Base-by-base conservation (phyloP, 352 stramenopile genomes). In the Pythium volutum region DNA sequence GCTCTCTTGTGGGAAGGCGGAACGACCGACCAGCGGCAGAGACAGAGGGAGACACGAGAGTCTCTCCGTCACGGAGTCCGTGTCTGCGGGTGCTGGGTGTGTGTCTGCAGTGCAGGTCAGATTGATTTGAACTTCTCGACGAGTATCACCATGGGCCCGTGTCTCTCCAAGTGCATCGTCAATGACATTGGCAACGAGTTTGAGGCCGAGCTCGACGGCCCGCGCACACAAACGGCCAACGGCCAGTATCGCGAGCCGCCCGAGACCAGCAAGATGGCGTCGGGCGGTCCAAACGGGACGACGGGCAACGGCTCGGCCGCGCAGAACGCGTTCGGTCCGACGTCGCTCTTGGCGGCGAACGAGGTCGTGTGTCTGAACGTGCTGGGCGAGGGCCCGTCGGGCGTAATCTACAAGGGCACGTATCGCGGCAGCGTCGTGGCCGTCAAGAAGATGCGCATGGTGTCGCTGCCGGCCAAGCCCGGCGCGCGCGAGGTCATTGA, bases 371-470 rank as follows among this genome's bases (percentile, higher is more conserved):
- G 86, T 66, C 72, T 88, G 1, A 75, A 89, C 34, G 81, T 81
- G 34, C 88, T 95, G 59, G 86, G 86, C 18, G 77, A 93, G 66
- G 86, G 86, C 3, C 80, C 85, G 10, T 91, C 79, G 14, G 84
- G 86, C 20, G 77, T 89, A 27, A 88, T 93, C 62, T 92, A 89
- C 70, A 92, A 95, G 62, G 86, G 84, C 49, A 86, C 82, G 68
- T 95, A 95, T 59, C 82, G 86, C 48, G 86, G 86, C 42, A 91
- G 79, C 60, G 78, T 87, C 3, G 86, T 95, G 39, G 86, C 85
- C 20, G 86, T 93, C 38, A 95, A 95, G 71, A 91, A 93, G 57
- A 89, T 95, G 79, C 81, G 82, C 51, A 92, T 95, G 81, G 73
- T 87, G 22, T 70, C 74, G 33, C 39, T 84, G 22, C 75, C 77